Percentiles rank a stretch among this genome's conserved stretches.
Conservation (phyloP, 1,284 basidiomycete species). For the Ustilago esculenta region DNA sequence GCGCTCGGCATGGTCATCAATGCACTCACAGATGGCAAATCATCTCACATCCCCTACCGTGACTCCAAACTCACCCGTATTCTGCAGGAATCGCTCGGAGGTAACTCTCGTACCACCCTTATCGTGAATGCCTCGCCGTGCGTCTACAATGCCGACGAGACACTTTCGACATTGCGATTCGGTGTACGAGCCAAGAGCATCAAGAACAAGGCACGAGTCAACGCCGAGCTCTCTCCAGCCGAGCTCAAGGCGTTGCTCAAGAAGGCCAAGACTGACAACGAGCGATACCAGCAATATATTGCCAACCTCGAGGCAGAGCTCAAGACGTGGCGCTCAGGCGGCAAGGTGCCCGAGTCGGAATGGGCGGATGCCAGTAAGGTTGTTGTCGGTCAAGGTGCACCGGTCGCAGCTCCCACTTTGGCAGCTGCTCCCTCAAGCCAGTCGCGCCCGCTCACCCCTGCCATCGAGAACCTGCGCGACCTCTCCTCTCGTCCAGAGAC, state of each 20-base stretch:
- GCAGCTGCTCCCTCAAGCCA: conserved; percentile 22
- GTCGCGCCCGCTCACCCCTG: conserved; percentile 76
- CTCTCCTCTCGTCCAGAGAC: conserved; percentile 70
- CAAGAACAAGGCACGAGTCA: conserved; percentile 99
- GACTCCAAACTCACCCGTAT: conserved; percentile 99
- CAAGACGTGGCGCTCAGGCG: conserved; percentile 88
- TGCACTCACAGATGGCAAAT: conserved; percentile 89
- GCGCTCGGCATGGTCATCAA: conserved; percentile 99
- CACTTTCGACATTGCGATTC: conserved; percentile 95
- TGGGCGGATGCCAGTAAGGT: conserved; percentile 81
- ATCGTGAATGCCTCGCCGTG: conserved; percentile 99
- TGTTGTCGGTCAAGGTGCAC: conserved; percentile 57
- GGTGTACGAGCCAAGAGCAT: conserved; percentile 95
- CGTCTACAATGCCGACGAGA: conserved; percentile 95
- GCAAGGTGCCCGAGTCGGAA: conserved; percentile 82
- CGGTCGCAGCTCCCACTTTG: conserved; percentile 59
- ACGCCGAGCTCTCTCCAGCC: conserved; percentile 93
- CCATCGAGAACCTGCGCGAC: conserved; percentile 77
- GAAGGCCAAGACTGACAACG: conserved; percentile 87
- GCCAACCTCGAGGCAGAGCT: conserved; percentile 90
- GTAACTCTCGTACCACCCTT: conserved; percentile 97
- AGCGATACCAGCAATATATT: conserved; percentile 86
- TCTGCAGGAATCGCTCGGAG: conserved; percentile 98
- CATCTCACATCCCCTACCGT: conserved; percentile 96
- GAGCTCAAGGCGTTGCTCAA: conserved; percentile 92